A percentile compares a stretch with the other conserved stretches of the same genome.
These are phyloP conservation scores for Pezicula neosporulosa DNA, from an alignment of 2,329 filamentous ascomycete genomes.

Conservation along the genomic window DNA sequence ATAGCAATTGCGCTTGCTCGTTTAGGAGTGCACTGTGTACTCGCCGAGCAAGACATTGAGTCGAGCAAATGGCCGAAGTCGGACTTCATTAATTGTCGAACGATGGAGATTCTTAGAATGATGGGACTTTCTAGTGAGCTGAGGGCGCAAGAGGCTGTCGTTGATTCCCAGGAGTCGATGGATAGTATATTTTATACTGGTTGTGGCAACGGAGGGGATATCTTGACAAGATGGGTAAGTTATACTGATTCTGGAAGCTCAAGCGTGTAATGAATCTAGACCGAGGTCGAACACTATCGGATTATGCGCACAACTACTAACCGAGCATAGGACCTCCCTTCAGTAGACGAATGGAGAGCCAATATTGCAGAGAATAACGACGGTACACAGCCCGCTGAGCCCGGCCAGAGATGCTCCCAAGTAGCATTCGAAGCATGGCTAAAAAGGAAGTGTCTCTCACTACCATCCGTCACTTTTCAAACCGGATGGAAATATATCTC, in stretches of 20 bases:
- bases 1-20: slow-evolving; percentile 9
- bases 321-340: slow-evolving; percentile 3
- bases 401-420: slow-evolving; percentile 30
- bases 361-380: slow-evolving; percentile 27
- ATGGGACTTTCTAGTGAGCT: slow-evolving; percentile 24
- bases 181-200: slow-evolving; percentile 16
- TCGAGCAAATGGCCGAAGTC: slow-evolving; percentile 36
- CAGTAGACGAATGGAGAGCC: slow-evolving; percentile 12
- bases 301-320: neutral
- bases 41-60: slow-evolving; percentile 23
- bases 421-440: slow-evolving; percentile 33
- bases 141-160: neutral
- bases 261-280: neutral
- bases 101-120: slow-evolving; percentile 31
- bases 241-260: neutral
- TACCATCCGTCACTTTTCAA: slow-evolving; percentile 21
- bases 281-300: neutral
- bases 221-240: slow-evolving; percentile 5
- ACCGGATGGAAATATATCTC: slow-evolving; percentile 25
- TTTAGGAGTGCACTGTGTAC: slow-evolving; percentile 16
- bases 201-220: slow-evolving; percentile 6
- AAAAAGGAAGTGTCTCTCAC: slow-evolving; percentile 16
- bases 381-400: slow-evolving; percentile 28
- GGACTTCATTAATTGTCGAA: slow-evolving; percentile 32
- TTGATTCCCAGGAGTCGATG: slow-evolving; percentile 10